These are phyloP conservation scores for Aspergillus thermomutatus DNA, from an alignment of 2,329 filamentous ascomycete genomes.

Conservation along the genomic window DNA sequence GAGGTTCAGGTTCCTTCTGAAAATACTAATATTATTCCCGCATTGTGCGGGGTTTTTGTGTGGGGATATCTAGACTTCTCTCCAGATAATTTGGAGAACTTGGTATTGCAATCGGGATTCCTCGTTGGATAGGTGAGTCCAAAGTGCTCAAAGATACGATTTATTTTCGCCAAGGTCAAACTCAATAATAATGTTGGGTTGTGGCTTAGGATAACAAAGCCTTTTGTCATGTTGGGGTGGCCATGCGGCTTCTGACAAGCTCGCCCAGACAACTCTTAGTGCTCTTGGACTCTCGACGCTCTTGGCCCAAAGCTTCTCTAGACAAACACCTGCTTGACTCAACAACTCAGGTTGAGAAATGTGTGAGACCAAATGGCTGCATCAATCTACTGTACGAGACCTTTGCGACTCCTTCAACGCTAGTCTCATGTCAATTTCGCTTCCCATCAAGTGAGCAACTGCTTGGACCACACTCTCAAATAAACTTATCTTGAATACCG, in stretches of 20 bases:
- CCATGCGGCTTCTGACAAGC: not conserved
- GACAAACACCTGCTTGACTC: not conserved
- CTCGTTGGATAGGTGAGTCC: no score
- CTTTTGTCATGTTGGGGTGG: not conserved
- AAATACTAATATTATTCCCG: not conserved
- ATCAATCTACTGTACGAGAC: not conserved
- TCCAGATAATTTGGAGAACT: not conserved
- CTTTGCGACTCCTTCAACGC: not conserved
- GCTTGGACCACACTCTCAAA: not conserved
- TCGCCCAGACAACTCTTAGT: not conserved
- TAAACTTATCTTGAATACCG: not conserved
- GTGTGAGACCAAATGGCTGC: no score
- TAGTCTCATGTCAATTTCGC: not conserved
- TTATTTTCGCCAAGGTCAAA: not conserved
- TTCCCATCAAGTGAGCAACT: not conserved
- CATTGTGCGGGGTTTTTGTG: not conserved
- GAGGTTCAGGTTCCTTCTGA: not conserved
- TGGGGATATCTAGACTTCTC: not conserved
- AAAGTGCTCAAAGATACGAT: not conserved
- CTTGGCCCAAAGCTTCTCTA: not conserved
- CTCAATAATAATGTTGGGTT: not conserved
- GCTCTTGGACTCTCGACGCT: not conserved
- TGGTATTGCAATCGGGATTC: not conserved
- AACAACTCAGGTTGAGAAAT: not conserved
- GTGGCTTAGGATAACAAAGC: not conserved